Evolutionary conservation across 768 basidiomycete species (phyloP), one percentile per base, ranked within the genome.

Genomic region (Amanita brunnescens): DNA sequence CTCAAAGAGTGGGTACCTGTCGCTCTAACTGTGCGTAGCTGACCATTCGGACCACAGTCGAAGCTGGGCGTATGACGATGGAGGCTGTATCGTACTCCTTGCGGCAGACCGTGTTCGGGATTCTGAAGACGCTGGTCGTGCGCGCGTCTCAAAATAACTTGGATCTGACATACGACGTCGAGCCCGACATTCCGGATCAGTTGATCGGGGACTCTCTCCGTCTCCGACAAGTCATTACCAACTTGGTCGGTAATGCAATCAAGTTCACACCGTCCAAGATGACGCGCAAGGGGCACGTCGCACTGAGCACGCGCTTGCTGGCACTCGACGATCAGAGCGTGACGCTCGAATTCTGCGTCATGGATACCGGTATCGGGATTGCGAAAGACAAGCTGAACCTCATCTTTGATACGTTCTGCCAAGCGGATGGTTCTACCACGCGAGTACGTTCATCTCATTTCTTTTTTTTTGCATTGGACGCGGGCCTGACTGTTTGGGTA

Each of bases 41-140:
- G 53, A 56, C 59, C 44, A 20, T 2, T 45, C 33, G 32, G 35
- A 23, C 40, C 58, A 6, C 59, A 96, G 94, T 98, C 61, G 96
- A 99, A 69, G 96, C 95, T 35, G 96, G 96, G 40, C 87, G 95
- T 10, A 99, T 99, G 96, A 98, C 93, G 2, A 96, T 99, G 88
- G 96, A 99, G 69, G 86, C 91, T 24, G 95, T 97, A n/a, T 87
- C 94, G 2, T 99, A 95, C 70, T 97, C 94, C 8, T 77, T 97
- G 24, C 87, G 96, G n/a, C 86, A 92, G 58, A 95, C 91, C 2
- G 91, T 97, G 37, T 98, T 97, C 61, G 91, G 92, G 24, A 96
- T 98, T 54, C 79, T 98, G 62, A 99, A 99, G 72, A 98, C 95
- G 0, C 79, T 99, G 52, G 94, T 97, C 60, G 93, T 97, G 46